A percentile compares a stretch with the other conserved stretches of the same genome.
These are phyloP conservation scores for Beauveria asiatica DNA, from an alignment of 2,329 filamentous ascomycete species.

Conservation along the genomic window DNA sequence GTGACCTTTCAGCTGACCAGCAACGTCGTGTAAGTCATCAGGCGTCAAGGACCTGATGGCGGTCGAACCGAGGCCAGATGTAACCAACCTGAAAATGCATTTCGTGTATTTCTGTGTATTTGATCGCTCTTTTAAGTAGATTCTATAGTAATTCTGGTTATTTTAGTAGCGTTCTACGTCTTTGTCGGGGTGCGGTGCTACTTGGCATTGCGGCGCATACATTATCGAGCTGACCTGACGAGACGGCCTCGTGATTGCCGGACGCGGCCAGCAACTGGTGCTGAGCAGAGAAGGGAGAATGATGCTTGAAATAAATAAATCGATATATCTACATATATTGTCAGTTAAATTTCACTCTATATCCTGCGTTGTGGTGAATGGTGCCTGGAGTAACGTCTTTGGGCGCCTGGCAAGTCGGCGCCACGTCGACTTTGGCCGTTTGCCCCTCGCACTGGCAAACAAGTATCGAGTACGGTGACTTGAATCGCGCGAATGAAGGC, in stretches of 20 bases:
- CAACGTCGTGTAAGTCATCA: slow-evolving; percentile 10
- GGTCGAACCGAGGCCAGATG: not conserved
- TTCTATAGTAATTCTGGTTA: not conserved
- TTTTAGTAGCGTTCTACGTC: no score
- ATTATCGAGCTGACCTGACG: not conserved
- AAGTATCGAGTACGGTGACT: not conserved
- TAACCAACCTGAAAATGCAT: not conserved
- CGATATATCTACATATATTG: not conserved
- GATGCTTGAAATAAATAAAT: not conserved
- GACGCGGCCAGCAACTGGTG: not conserved
- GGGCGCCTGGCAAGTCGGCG: not conserved
- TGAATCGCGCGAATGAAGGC: not conserved
- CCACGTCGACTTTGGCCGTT: slow-evolving; percentile 1
- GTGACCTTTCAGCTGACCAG: not conserved
- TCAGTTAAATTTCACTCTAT: not conserved
- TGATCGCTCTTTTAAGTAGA: not conserved
- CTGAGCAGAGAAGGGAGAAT: not conserved
- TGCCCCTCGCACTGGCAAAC: slow-evolving; percentile 4
- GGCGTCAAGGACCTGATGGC: not conserved
- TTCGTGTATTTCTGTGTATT: not conserved
- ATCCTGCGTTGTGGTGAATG: not conserved
- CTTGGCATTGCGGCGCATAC: not conserved
- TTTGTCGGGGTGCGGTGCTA: not conserved
- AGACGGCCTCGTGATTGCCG: not conserved
- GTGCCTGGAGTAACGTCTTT: not conserved